phyloP scores from a whole-genome alignment of 805 yeast genomes.

The Candida lessepsii region DNA sequence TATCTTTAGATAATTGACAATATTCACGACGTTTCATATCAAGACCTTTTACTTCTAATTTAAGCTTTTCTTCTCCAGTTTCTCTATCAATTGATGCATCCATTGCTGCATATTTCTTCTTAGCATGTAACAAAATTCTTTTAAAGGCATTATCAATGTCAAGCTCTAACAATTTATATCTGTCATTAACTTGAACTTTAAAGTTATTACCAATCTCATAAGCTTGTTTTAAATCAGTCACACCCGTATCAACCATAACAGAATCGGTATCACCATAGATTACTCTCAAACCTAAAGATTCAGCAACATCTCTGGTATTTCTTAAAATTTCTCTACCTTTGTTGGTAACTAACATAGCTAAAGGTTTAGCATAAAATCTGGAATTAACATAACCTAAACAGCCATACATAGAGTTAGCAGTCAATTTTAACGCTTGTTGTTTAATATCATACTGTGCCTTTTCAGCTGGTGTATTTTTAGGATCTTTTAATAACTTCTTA shows the following conservation, averaged over 20 bases:
- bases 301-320: slow-evolving; percentile 92
- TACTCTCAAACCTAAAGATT: slow-evolving; percentile 75
- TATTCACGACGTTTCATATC: slow-evolving; percentile 97
- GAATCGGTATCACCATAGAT: slow-evolving; percentile 99
- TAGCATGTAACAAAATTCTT: slow-evolving; percentile 81
- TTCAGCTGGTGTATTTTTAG: slow-evolving; percentile 60
- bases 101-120: slow-evolving; percentile 96
- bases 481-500: slow-evolving; percentile 76
- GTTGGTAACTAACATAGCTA: slow-evolving; percentile 92
- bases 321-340: slow-evolving; percentile 94
- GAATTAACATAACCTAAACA: slow-evolving; percentile 92
- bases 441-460: slow-evolving; percentile 88
- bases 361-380: slow-evolving; percentile 91
- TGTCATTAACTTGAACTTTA: slow-evolving; percentile 81
- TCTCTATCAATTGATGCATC: slow-evolving; percentile 50
- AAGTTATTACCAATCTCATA: slow-evolving; percentile 80
- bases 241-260: slow-evolving; percentile 94
- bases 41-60: slow-evolving; percentile 89
- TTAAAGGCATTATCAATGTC: slow-evolving; percentile 94
- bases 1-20: slow-evolving; percentile 88
- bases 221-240: slow-evolving; percentile 67
- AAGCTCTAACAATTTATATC: slow-evolving; percentile 83
- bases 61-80: slow-evolving; percentile 52
- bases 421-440: slow-evolving; percentile 92
- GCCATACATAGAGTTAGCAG: slow-evolving; percentile 99